phyloP scores from a whole-genome alignment of 2,329 filamentous ascomycete species.

The Laburnicola sp. region DNA sequence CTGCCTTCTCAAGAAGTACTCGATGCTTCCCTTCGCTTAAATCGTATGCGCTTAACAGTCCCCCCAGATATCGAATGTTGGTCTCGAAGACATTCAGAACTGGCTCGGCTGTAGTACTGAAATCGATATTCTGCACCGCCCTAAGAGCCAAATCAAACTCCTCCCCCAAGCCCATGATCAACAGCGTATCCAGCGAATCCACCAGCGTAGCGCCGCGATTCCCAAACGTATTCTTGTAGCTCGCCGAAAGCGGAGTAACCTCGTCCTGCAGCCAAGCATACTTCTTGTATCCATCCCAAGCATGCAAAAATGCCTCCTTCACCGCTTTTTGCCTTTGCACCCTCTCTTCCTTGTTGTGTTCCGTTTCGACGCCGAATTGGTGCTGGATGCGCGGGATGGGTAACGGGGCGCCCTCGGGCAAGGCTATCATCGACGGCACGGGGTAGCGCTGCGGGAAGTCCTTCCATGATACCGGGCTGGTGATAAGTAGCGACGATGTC shows the following conservation, averaged over 20 bases:
- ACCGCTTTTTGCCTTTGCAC: slow-evolving; percentile 39
- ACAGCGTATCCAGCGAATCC: slow-evolving; percentile 63
- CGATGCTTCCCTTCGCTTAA: slow-evolving; percentile 41
- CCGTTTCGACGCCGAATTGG: slow-evolving; percentile 41
- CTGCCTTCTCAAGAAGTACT: slow-evolving; percentile 45
- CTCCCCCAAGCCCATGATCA: slow-evolving; percentile 62
- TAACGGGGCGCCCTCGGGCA: slow-evolving; percentile 36
- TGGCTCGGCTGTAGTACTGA: slow-evolving; percentile 47
- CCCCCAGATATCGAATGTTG: slow-evolving; percentile 46
- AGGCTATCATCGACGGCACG: slow-evolving; percentile 33
- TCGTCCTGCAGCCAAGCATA: slow-evolving; percentile 60
- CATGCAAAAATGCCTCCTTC: slow-evolving; percentile 43
- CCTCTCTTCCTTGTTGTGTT: slow-evolving; percentile 36
- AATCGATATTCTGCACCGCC: slow-evolving; percentile 59
- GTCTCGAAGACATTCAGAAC: slow-evolving; percentile 47
- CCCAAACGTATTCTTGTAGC: slow-evolving; percentile 54
- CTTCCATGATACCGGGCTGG: slow-evolving; percentile 40
- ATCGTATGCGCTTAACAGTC: slow-evolving; percentile 45
- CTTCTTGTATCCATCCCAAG: slow-evolving; percentile 56
- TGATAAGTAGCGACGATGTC: slow-evolving; percentile 31
- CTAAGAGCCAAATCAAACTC: slow-evolving; percentile 61
- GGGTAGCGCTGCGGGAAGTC: slow-evolving; percentile 36
- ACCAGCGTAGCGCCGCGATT: slow-evolving; percentile 63
- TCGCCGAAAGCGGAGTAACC: slow-evolving; percentile 54
- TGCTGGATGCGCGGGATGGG: slow-evolving; percentile 45